Evolutionary conservation across 352 stramenopile genomes (phyloP).

Genomic region (Phytopythium chamaehyphon): DNA sequence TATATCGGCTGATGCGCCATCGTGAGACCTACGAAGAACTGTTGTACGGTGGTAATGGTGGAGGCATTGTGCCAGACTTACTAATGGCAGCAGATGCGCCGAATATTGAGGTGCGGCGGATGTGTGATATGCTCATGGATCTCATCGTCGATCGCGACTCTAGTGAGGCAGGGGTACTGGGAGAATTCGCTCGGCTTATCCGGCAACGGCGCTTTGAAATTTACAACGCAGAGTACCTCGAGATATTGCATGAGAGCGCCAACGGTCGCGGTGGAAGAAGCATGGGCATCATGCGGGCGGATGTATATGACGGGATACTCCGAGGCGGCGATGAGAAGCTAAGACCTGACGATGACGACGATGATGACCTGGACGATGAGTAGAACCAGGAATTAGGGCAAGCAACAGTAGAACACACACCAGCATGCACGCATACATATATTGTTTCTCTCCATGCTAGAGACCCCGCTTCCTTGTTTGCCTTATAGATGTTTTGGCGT

Average conservation of each 20-base stretch:
- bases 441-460: neutral
- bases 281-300: conserved; percentile 10
- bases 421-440: neutral
- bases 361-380: conserved; percentile 5
- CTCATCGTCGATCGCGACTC: conserved; percentile 80
- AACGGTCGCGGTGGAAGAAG: conserved; percentile 13
- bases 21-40: conserved; percentile 79
- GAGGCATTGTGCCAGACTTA: conserved; percentile 73
- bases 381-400: conserved; percentile 9
- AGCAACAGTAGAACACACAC: neutral
- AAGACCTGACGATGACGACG: neutral
- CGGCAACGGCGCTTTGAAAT: conserved; percentile 82
- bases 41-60: conserved; percentile 35
- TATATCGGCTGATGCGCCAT: conserved; percentile 75
- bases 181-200: conserved; percentile 76
- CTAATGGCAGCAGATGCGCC: conserved; percentile 67
- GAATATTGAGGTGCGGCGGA: conserved; percentile 81
- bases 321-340: conserved; percentile 4
- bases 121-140: conserved; percentile 86
- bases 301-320: neutral
- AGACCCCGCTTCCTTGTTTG: neutral
- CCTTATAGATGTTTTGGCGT: conserved; percentile 31
- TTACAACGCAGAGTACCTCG: conserved; percentile 85
- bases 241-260: conserved; percentile 66
- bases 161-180: conserved; percentile 44